phyloP scores from a whole-genome alignment of 306 rosid genomes.

The Glycine latifolia region DNA sequence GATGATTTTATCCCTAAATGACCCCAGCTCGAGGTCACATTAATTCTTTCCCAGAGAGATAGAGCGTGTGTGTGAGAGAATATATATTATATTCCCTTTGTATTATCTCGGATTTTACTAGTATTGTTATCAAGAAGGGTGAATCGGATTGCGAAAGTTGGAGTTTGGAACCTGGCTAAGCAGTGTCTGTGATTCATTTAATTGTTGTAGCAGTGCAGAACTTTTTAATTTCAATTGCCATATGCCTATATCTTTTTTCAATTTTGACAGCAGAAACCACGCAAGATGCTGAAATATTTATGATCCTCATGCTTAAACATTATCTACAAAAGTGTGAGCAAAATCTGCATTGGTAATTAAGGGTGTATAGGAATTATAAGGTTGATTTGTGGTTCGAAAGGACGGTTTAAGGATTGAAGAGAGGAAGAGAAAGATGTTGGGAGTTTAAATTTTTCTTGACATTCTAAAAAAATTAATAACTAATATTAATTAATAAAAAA shows the following conservation, averaged over 20 bases:
- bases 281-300: not conserved
- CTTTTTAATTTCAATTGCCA: not conserved
- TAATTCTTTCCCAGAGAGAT: constrained; percentile 58
- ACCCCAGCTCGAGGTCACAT: constrained; percentile 96
- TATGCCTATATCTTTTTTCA: not conserved
- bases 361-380: no score
- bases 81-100: constrained; percentile 40
- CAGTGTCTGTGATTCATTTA: constrained; percentile 27
- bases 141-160: constrained; percentile 26
- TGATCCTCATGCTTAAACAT: not conserved
- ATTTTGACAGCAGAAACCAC: not conserved
- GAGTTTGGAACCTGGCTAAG: not conserved
- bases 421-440: no score
- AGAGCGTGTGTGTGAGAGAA: not conserved
- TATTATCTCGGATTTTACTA: constrained; percentile 41
- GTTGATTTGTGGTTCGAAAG: no score
- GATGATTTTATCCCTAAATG: constrained; percentile 48
- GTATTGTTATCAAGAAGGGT: constrained; percentile 45
- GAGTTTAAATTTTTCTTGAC: no score
- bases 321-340: not conserved
- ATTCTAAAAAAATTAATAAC: no score
- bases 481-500: no score
- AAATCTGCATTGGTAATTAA: not conserved
- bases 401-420: no score
- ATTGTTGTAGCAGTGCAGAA: not conserved